Base-by-base conservation (phyloP, 2,329 filamentous ascomycete species). In the Nothopassalora personata region DNA sequence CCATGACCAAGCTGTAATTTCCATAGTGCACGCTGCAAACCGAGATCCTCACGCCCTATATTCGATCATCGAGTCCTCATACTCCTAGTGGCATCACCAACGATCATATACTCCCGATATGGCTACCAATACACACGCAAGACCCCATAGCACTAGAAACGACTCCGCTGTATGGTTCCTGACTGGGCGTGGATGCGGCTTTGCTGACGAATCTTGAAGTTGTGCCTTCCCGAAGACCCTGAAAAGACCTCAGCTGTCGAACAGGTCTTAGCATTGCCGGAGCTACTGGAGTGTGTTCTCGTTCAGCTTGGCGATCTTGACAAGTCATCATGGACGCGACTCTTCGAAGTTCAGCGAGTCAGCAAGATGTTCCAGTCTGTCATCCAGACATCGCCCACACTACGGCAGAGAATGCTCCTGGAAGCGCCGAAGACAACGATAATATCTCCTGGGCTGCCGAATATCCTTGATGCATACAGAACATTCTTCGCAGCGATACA, bases 251-350 rank as follows among this genome's bases (percentile, higher is more conserved):
- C 56, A n/a, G 63, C 59, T 11, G 36, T 61, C 0, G 56, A 56
- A 7, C 54, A 56, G 5, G 63, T 65, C n/a, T 60, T 65, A 34
- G 55, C 56, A 46, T 61, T 64, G 4, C 63, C 64, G 11, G 64
- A 66, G 53, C 48, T 66, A n/a, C 58, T 63, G 47, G 64, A 66
- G 39, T 53, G 55, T 30, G 62, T 66, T 28, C 59, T 66, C 7
- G 51, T 61, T 28, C 62, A 66, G 19, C 56, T 64, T 33, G 60
- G 60, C 57, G 54, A 57, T 19, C 39, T 58, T 15, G 58, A 63
- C 31, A 47, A 51, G 10, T 46, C 36, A 43, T 60, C 54, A 28
- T 66, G 64, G 64, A 62, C 56, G 46, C 60, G 61, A 30, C 60
- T 66, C 13, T 66, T 66, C 53, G 54, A 54, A 39, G 53, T 66